Percentiles rank a stretch among this genome's conserved stretches.
Conservation (phyloP, 257 asterid genomes). For the Scutellaria galericulata region DNA sequence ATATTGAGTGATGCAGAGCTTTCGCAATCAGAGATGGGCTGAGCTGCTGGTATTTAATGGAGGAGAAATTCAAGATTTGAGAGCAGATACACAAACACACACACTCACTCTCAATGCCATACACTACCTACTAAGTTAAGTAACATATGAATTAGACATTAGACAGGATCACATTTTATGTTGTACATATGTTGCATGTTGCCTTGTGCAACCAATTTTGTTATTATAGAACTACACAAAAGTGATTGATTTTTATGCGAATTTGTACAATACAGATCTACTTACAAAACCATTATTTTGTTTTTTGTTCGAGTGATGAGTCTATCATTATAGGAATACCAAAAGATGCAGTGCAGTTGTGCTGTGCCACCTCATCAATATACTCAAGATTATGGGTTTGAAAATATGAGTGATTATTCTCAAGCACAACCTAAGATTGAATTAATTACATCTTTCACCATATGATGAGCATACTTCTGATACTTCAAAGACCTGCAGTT, state of each 20-base stretch:
- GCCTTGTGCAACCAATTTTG: constrained; percentile 14
- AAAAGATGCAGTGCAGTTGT: too few relatives aligned
- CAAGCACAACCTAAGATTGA: too few relatives aligned
- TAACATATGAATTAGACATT: not conserved
- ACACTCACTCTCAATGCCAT: too few relatives aligned
- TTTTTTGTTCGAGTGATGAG: too few relatives aligned
- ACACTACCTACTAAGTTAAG: not conserved
- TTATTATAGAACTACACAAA: not conserved
- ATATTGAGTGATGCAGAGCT: constrained; percentile 39
- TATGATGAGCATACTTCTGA: constrained; percentile 62
- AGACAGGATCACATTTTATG: not conserved
- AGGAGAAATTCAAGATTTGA: constrained; percentile 40
- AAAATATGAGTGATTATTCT: too few relatives aligned
- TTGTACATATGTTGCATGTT: not conserved
- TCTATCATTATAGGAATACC: too few relatives aligned
- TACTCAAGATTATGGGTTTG: too few relatives aligned
- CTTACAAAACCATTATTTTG: too few relatives aligned
- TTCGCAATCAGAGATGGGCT: constrained; percentile 52
- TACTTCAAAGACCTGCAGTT: constrained; percentile 60
- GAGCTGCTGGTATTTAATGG: constrained; percentile 34
- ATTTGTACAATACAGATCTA: too few relatives aligned
- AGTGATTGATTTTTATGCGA: too few relatives aligned
- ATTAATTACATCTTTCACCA: constrained; percentile 57
- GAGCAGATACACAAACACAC: too few relatives aligned
- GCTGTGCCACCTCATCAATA: too few relatives aligned